Conservation (phyloP, 2,329 filamentous ascomycete genomes). For the Hymenoscyphus linearis region DNA sequence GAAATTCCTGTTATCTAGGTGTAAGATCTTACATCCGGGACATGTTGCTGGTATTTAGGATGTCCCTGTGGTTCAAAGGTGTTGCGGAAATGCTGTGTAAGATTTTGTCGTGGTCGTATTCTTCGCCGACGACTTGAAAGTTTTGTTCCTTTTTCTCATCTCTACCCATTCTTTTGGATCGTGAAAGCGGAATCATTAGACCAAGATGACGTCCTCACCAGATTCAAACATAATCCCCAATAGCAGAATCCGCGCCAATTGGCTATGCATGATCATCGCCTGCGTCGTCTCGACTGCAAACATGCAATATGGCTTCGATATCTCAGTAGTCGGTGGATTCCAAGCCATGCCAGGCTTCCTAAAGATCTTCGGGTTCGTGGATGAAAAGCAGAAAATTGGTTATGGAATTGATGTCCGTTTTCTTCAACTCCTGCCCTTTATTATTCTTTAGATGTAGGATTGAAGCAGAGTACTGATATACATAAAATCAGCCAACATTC, state of each 20-base stretch:
- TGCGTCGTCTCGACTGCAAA: conserved; percentile 6
- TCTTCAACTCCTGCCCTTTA: not conserved
- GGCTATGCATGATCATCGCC: conserved; percentile 6
- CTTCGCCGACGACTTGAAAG: too few relatives aligned
- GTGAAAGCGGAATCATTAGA: not conserved
- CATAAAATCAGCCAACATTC: conserved; percentile 33
- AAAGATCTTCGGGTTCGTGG: conserved; percentile 42
- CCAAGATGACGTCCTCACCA: not conserved
- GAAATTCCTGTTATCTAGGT: not conserved
- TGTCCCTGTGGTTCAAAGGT: too few relatives aligned
- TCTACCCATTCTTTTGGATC: not conserved
- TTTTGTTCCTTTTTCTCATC: not conserved
- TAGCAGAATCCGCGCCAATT: conserved; percentile 2
- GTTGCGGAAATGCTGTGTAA: too few relatives aligned
- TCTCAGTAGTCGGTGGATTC: conserved; percentile 39
- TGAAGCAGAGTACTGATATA: not conserved
- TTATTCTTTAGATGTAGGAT: too few relatives aligned
- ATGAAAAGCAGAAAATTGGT: conserved; percentile 13
- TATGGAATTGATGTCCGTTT: conserved; percentile 16
- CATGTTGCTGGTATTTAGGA: too few relatives aligned
- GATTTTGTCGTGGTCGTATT: too few relatives aligned
- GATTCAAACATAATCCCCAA: conserved; percentile 1
- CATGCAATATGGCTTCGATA: conserved; percentile 48
- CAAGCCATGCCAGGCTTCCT: conserved; percentile 49
- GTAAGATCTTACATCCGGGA: not conserved